These are phyloP conservation scores for Xerocomus spinulosus DNA, from an alignment of 768 basidiomycete species.

Conservation along the genomic window DNA sequence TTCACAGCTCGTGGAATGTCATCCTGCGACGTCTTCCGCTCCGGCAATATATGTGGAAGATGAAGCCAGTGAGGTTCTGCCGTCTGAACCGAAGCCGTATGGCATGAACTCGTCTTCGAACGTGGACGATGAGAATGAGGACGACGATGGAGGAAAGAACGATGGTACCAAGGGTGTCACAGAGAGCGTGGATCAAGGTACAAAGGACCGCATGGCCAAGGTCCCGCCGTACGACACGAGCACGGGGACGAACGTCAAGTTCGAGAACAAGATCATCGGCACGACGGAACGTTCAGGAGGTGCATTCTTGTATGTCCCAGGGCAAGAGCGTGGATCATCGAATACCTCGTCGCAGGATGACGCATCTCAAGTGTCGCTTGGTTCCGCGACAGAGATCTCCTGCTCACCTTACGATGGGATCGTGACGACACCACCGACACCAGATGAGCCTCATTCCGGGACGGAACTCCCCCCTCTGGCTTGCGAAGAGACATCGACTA, in stretches of 20 bases:
- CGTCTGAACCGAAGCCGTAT: neutral
- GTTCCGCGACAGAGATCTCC: neutral
- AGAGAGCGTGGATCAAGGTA: neutral
- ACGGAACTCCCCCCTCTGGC: too few species aligned
- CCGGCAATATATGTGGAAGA: constrained; percentile 20
- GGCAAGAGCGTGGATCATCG: neutral
- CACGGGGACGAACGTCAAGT: neutral
- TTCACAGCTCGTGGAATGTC: constrained; percentile 11
- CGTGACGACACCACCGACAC: neutral
- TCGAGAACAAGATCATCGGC: constrained; percentile 16
- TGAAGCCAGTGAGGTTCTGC: constrained; percentile 5
- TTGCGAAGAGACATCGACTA: too few species aligned
- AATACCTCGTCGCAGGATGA: neutral
- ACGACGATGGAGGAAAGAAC: neutral
- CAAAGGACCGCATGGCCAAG: neutral
- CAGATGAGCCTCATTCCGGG: too few species aligned
- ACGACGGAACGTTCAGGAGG: constrained; percentile 3
- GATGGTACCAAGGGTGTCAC: neutral
- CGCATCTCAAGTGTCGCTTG: neutral
- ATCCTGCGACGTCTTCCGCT: constrained; percentile 11
- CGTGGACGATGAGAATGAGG: constrained; percentile 6
- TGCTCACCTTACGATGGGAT: neutral
- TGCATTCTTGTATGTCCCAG: constrained; percentile 13
- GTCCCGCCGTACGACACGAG: constrained; percentile 15
- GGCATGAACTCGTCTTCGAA: constrained; percentile 14